Base-by-base conservation (phyloP, 495 filamentous ascomycete species). In the Tetracladium setigerum region DNA sequence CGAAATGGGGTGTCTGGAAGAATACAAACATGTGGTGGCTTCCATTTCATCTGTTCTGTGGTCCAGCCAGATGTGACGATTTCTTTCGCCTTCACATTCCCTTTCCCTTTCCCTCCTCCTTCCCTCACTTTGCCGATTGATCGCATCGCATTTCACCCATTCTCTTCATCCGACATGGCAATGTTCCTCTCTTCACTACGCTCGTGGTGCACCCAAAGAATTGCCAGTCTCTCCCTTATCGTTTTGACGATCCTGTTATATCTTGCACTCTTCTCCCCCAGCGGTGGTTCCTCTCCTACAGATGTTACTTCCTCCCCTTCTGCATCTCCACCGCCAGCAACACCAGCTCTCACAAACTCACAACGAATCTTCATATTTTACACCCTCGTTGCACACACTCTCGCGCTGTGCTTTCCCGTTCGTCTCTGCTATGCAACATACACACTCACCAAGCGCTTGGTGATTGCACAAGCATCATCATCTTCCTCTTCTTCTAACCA, bases 381-480 rank as follows among this genome's bases (percentile, higher is more conserved):
- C 59, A 71, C 66, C 51, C 60, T 77, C 27, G 35, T 73, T 17
- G 71, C 76, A 46, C 74, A 78, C 57, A 46, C 76, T 38, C 51
- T 76, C 38, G 72, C 73, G 47, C 70, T 70, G 54, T 46, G 68
- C 31, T 79, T 79, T 47, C 74, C 75, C 9, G 53, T 76, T 12
- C 71, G 75, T 35, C 69, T 73, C 15, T 69, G 65, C 64, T 79
- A 62, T 64, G 70, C 75, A 30, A 60, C 76, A 36, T 68, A 66
- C 57, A 69, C 69, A 45, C 63, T 76, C 35, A 73, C 67, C 52
- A 39, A 60, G 56, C 53, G 58, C 67, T 38, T 62, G 49, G 38
- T n/a, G n/a, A n/a, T n/a, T n/a, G n/a, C n/a, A n/a, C n/a, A n/a
- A n/a, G n/a, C n/a, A n/a, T n/a, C n/a, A n/a, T n/a, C n/a, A n/a